Percentiles rank a stretch among this genome's conserved stretches.
These are phyloP conservation scores for Geotrichum histeridarum DNA, from an alignment of 1,139 yeast genomes.

Conservation along the genomic window DNA sequence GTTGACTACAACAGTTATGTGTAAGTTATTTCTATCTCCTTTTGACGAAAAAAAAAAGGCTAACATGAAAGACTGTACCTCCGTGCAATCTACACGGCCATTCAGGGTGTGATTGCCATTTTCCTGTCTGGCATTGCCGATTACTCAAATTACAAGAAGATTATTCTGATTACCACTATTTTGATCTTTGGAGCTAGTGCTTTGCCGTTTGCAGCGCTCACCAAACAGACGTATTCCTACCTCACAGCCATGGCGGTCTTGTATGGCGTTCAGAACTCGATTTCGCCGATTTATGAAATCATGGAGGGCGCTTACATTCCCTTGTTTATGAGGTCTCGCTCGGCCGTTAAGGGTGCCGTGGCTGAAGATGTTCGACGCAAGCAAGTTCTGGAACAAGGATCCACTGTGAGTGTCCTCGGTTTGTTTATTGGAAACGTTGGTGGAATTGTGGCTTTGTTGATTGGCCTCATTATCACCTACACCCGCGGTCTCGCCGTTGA, in stretches of 20 bases:
- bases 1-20: slow-evolving; percentile 39
- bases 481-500: slow-evolving; percentile 33
- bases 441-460: slow-evolving; percentile 41
- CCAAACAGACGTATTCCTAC: slow-evolving; percentile 29
- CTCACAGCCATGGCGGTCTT: slow-evolving; percentile 37
- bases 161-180: slow-evolving; percentile 38
- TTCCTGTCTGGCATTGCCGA: slow-evolving; percentile 45
- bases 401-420: slow-evolving; percentile 43
- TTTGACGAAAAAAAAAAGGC: neutral
- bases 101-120: slow-evolving; percentile 43
- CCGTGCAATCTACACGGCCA: slow-evolving; percentile 41
- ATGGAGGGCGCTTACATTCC: slow-evolving; percentile 46
- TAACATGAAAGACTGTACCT: slow-evolving; percentile 32
- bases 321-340: slow-evolving; percentile 41
- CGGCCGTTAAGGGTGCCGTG: slow-evolving; percentile 24
- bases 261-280: slow-evolving; percentile 38
- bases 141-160: slow-evolving; percentile 42
- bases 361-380: slow-evolving; percentile 35
- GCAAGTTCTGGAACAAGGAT: slow-evolving; percentile 38
- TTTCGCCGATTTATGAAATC: slow-evolving; percentile 41
- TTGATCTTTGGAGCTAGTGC: slow-evolving; percentile 40
- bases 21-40: neutral
- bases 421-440: slow-evolving; percentile 42
- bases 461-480: slow-evolving; percentile 43
- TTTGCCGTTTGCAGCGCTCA: slow-evolving; percentile 41